Base-by-base conservation (phyloP, 1,139 yeast genomes). In the Suhomyces anneliseae region DNA sequence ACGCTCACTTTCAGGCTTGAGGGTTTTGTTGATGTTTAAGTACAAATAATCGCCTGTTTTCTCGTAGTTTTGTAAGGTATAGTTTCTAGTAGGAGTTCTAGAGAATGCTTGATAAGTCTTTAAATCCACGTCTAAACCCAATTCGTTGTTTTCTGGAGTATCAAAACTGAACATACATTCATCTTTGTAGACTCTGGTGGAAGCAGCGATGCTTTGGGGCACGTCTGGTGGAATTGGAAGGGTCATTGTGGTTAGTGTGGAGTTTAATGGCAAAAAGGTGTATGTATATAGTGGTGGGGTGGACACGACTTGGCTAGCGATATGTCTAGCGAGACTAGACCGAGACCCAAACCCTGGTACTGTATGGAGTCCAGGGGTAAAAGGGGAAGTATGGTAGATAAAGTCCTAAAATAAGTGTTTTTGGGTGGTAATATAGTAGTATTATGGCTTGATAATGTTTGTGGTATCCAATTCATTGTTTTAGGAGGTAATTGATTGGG, bases 141-240 rank as follows among this genome's bases (percentile, higher is more conserved):
- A 54, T 0, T 65, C 65, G 43, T 66, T 70, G 60, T 84, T 82
- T 49, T 82, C 85, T 24, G 90, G 81, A 0, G 88, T 84, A 53
- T 84, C 92, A 60, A 87, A 90, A 43, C 87, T 83, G 69, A 78
- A 88, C 74, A 85, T 84, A 58, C 96, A 89, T 52, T 89, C 95
- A 65, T 89, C 96, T 60, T 88, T 89, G 64, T 81, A 85, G 15
- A 90, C 81, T 8, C 68, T 63, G 50, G 68, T 51, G 36, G 57
- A 51, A 4, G 54, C 46, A 6, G 62, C 58, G 27, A 65, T 49
- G 7, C 45, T 51, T 39, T 50, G 50, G 29, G 63, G 60, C 14
- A 68, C 51, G 26, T 54, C 60, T 12, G 47, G 36, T 24, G 68
- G 67, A n/a, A 63, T 55, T 33, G 60, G 59, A 34, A 60, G 39